Evolutionary conservation across 202 grass and related monocot genomes (phyloP).

Genomic region (Zoysia matrella): DNA sequence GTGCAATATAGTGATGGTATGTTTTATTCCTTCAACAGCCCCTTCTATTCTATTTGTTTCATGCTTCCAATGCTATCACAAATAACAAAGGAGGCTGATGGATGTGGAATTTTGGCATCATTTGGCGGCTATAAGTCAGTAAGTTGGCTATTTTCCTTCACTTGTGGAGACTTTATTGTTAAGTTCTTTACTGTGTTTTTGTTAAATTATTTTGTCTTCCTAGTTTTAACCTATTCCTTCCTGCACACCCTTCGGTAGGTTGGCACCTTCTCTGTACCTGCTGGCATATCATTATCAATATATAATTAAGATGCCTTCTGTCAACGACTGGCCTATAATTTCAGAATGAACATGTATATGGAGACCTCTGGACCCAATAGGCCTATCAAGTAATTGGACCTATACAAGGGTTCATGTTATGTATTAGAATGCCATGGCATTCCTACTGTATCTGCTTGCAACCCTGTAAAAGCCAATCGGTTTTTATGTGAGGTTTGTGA

Average conservation of each 20-base stretch:
- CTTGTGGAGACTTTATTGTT: slow-evolving; percentile 1
- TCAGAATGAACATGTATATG: not conserved
- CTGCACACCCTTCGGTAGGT: not conserved
- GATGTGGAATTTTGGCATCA: slow-evolving; percentile 73
- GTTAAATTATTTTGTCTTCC: slow-evolving; percentile 20
- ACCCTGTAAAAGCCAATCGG: not conserved
- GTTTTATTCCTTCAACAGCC: slow-evolving; percentile 56
- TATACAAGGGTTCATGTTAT: slow-evolving; percentile 2
- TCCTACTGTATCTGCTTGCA: slow-evolving; percentile 7
- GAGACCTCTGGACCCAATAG: not conserved
- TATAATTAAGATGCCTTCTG: not conserved
- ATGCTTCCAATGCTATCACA: slow-evolving; percentile 97
- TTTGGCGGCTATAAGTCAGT: slow-evolving; percentile 77
- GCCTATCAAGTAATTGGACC: slow-evolving; percentile 5
- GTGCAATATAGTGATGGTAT: slow-evolving; percentile 39
- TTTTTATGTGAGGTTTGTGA: slow-evolving; percentile 21
- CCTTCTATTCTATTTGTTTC: slow-evolving; percentile 91
- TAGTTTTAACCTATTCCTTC: slow-evolving; percentile 1
- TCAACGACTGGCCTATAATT: not conserved
- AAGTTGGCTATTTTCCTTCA: slow-evolving; percentile 37
- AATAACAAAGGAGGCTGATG: slow-evolving; percentile 81
- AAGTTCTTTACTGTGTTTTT: slow-evolving; percentile 8
- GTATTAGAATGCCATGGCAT: not conserved
- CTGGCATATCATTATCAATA: not conserved
- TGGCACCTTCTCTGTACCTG: not conserved